Evolutionary conservation across 2,329 filamentous ascomycete genomes (phyloP).

Genomic region (Tothia fuscella): DNA sequence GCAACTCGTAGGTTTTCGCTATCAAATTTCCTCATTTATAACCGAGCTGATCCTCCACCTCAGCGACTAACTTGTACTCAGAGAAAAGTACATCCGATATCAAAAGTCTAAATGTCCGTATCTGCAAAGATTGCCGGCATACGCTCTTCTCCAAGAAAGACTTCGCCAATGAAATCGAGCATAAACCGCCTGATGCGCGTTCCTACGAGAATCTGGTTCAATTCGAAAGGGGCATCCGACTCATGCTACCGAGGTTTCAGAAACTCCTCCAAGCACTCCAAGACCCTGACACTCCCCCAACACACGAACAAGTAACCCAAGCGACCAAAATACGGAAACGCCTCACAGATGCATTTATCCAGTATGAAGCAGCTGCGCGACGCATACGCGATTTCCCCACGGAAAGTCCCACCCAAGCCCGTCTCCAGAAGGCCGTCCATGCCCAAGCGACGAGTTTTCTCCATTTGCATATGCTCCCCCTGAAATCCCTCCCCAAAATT

Average conservation of each 20-base stretch:
- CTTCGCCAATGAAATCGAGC: constrained; percentile 57
- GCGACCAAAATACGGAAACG: constrained; percentile 83
- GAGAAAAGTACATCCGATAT: constrained; percentile 1
- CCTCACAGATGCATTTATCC: constrained; percentile 76
- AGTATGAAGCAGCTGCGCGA: constrained; percentile 73
- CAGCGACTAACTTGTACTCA: not conserved
- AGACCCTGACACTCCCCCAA: constrained; percentile 53
- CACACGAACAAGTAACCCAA: constrained; percentile 63
- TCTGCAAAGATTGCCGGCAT: constrained; percentile 79
- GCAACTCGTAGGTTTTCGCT: constrained; percentile 51
- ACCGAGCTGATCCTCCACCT: not conserved
- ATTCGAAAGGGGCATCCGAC: constrained; percentile 75
- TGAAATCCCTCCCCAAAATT: constrained; percentile 44
- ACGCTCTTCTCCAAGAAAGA: constrained; percentile 64
- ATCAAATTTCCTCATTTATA: not conserved
- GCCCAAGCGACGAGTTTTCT: constrained; percentile 71
- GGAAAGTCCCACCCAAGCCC: constrained; percentile 56
- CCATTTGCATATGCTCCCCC: constrained; percentile 79
- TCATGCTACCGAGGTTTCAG: constrained; percentile 75
- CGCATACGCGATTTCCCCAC: constrained; percentile 70
- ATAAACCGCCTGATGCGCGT: constrained; percentile 62
- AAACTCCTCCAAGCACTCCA: constrained; percentile 62
- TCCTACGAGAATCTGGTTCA: constrained; percentile 75
- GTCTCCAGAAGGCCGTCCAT: constrained; percentile 71
- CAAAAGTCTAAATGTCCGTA: constrained; percentile 68